Conservation (phyloP, 371 early-diverging fungal genomes). For the Mucor sp. region DNA sequence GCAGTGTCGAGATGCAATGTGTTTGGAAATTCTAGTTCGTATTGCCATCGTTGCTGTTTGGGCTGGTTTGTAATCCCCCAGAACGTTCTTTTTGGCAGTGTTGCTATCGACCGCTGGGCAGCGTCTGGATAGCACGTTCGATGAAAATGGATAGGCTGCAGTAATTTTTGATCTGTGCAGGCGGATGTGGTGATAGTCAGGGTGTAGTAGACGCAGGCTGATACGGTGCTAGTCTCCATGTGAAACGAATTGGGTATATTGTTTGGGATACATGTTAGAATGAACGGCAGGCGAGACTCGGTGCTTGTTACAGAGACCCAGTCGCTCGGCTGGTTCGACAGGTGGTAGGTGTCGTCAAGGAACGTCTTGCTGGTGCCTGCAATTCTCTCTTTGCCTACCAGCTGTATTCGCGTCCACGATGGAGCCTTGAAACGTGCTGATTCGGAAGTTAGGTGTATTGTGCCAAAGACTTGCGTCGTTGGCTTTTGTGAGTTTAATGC, state of each 20-base stretch:
- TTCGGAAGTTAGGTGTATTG: constrained; percentile 7
- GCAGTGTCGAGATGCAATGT: not conserved
- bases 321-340: constrained; percentile 7
- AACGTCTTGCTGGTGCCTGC: not conserved
- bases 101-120: not conserved
- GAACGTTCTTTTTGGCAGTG: constrained; percentile 12
- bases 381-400: constrained; percentile 16
- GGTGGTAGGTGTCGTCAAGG: constrained; percentile 10
- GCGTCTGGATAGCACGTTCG: not conserved
- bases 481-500: constrained; percentile 6
- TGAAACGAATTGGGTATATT: constrained; percentile 18
- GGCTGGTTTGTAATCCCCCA: constrained; percentile 24
- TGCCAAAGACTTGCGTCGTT: not conserved
- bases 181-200: not conserved
- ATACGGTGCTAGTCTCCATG: not conserved
- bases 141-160: constrained; percentile 9
- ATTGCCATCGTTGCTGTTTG: constrained; percentile 19
- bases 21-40: constrained; percentile 24
- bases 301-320: not conserved
- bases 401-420: constrained; percentile 9
- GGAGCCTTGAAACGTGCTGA: constrained; percentile 3
- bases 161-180: not conserved
- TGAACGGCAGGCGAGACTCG: constrained; percentile 1
- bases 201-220: not conserved
- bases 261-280: constrained; percentile 5